Conservation (phyloP, 192 early-diverging fungal genomes). For the Jimgerdemannia lactiflua region DNA sequence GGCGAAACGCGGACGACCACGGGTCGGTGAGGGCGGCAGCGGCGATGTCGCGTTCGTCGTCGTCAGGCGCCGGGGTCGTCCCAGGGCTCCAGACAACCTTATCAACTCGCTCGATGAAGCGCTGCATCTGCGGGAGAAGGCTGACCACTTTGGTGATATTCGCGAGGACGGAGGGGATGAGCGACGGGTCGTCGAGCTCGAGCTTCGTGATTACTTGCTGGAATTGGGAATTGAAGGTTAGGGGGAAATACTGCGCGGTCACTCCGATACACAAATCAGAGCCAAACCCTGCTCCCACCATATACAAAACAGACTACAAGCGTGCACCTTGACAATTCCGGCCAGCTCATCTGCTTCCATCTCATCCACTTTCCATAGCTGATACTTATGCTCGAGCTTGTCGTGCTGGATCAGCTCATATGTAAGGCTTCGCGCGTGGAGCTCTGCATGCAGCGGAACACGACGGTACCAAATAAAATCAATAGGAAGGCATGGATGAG, state of each 20-base stretch:
- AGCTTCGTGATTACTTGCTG: not conserved
- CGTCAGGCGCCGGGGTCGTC: too few species aligned
- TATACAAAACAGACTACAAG: too few species aligned
- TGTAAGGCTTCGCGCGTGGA: not conserved
- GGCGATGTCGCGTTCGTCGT: too few species aligned
- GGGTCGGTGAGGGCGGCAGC: too few species aligned
- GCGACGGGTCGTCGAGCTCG: not conserved
- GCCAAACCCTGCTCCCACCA: too few species aligned
- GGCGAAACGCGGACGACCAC: too few species aligned
- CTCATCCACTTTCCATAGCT: not conserved
- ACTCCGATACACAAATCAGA: too few species aligned
- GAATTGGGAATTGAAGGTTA: too few species aligned
- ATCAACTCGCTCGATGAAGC: not conserved
- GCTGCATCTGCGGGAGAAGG: not conserved
- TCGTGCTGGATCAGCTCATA: not conserved
- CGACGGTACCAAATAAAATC: not conserved
- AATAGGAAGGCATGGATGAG: not conserved
- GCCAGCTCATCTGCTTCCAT: not conserved
- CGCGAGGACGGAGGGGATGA: not conserved
- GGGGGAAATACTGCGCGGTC: too few species aligned
- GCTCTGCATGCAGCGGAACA: not conserved
- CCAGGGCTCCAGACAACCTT: not conserved
- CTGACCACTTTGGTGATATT: not conserved
- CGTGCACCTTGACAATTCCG: not conserved
- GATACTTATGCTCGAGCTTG: not conserved